Percentiles rank a stretch among this genome's conserved stretches.
These are phyloP conservation scores for Periglandula ipomoeae DNA, from an alignment of 2,329 filamentous ascomycete genomes.

Conservation along the genomic window DNA sequence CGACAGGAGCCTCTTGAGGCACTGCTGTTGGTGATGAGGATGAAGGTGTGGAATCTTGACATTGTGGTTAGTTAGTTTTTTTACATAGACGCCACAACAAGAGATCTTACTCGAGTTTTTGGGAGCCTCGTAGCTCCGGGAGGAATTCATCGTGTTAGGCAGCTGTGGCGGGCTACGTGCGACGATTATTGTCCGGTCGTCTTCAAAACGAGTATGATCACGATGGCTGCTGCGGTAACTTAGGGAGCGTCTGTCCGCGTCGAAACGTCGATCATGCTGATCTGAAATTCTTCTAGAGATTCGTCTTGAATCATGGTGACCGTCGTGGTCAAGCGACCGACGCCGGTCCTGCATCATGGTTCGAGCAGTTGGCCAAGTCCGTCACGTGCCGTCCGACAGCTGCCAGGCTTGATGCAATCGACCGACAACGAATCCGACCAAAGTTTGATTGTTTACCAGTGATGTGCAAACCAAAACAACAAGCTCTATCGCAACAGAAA, in stretches of 20 bases:
- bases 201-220: not conserved
- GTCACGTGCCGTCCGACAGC: not conserved
- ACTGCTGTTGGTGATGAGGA: not conserved
- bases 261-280: not conserved
- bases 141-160: not conserved
- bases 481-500: too few species aligned
- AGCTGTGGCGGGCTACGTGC: not conserved
- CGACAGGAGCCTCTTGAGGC: constrained; percentile 1
- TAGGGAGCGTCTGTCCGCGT: not conserved
- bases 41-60: constrained; percentile 1
- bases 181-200: not conserved
- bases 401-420: not conserved
- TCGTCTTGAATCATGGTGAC: not conserved
- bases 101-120: not conserved
- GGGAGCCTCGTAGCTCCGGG: not conserved
- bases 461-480: too few species aligned
- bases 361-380: not conserved
- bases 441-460: too few species aligned
- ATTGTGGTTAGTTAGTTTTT: not conserved
- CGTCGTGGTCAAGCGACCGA: not conserved
- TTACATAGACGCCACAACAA: not conserved
- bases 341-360: not conserved
- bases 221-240: not conserved
- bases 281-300: not conserved
- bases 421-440: too few species aligned